Conservation (phyloP, 139 green algal species). For the Tetratostichococcus sp. region DNA sequence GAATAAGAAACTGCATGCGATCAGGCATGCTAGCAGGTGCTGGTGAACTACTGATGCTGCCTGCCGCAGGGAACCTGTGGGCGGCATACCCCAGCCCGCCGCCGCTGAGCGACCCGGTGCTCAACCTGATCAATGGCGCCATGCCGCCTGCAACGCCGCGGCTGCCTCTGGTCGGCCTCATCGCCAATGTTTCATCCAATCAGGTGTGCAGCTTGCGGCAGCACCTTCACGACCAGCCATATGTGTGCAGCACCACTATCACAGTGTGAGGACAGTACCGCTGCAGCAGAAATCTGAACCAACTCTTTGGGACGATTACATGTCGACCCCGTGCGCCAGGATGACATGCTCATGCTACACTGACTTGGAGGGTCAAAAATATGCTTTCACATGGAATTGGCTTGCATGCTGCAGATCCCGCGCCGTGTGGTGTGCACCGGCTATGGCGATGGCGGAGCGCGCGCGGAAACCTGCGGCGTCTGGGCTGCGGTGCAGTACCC, state of each 20-base stretch:
- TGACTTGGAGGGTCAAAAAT: no score
- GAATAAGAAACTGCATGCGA: no score
- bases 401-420: not conserved
- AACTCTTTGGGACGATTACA: no score
- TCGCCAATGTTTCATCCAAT: not conserved
- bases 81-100: not conserved
- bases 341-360: no score
- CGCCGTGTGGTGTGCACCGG: slow-evolving; percentile 13
- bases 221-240: no score
- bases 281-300: no score
- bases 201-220: not conserved
- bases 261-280: no score
- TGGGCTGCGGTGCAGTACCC: slow-evolving; percentile 21
- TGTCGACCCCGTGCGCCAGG: no score
- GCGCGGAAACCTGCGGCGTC: slow-evolving; percentile 14
- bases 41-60: no score
- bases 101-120: not conserved
- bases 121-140: not conserved
- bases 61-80: not conserved
- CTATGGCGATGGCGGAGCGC: slow-evolving; percentile 3
- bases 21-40: no score
- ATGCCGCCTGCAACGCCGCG: not conserved
- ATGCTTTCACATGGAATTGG: not conserved
- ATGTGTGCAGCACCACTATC: no score
- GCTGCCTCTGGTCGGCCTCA: not conserved